Evolutionary conservation across 2,329 filamentous ascomycete genomes (phyloP).

Genomic region (Lasiodiplodia sp.): DNA sequence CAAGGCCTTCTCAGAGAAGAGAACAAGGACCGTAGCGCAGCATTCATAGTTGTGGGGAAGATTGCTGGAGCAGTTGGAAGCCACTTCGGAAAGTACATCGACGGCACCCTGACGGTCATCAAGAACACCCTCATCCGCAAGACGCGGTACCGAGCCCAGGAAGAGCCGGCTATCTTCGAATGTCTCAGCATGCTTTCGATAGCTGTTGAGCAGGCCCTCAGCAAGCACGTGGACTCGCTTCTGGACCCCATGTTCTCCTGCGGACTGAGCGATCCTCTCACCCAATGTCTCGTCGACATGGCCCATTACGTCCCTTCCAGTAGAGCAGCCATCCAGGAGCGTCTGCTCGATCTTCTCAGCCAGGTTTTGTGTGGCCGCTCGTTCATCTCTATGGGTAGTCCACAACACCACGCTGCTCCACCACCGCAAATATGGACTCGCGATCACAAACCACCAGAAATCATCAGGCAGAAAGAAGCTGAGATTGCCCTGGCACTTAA

Average conservation of each 20-base stretch:
- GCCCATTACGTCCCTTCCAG: conserved; percentile 98
- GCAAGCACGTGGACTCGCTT: conserved; percentile 97
- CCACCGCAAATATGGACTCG: conserved; percentile 84
- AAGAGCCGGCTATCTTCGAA: conserved; percentile 85
- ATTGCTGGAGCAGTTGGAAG: conserved; percentile 96
- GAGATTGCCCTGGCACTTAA: conserved; percentile 94
- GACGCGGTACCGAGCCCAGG: conserved; percentile 64
- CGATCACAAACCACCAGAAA: conserved; percentile 82
- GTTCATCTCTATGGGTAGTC: conserved; percentile 91
- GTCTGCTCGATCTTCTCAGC: conserved; percentile 92
- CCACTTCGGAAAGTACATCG: conserved; percentile 91
- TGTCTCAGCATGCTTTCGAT: conserved; percentile 97
- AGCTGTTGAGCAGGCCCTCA: conserved; percentile 93
- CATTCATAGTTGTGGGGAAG: conserved; percentile 94
- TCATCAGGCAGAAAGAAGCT: conserved; percentile 79
- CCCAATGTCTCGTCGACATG: conserved; percentile 96
- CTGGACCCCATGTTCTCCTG: conserved; percentile 97
- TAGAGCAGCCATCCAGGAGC: conserved; percentile 90
- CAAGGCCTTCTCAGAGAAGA: conserved; percentile 94
- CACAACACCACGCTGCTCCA: conserved; percentile 77
- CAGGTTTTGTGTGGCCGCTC: conserved; percentile 90
- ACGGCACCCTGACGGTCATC: conserved; percentile 92
- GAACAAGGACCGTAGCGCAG: conserved; percentile 84
- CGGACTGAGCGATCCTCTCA: conserved; percentile 90
- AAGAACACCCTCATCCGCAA: conserved; percentile 87